Base-by-base conservation (phyloP, 2,329 filamentous ascomycete genomes). In the Colletotrichum incanum region DNA sequence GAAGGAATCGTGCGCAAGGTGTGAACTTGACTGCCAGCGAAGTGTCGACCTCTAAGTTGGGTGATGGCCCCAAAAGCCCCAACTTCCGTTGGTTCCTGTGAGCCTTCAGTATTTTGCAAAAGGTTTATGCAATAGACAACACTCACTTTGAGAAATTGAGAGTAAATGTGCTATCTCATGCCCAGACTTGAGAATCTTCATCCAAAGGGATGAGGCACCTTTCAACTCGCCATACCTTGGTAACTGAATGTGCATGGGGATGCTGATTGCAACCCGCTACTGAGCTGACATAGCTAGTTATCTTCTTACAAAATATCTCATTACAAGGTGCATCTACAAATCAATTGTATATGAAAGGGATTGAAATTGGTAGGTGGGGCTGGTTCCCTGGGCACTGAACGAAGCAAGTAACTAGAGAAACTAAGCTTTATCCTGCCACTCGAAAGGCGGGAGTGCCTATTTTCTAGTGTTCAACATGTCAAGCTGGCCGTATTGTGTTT, bases 1-100 rank as follows among this genome's bases (percentile, higher is more conserved):
- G 88, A 50, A 84, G 91, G 39, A 86, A 93, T 75, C 79, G 80
- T 5, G 82, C 79, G 41, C 86, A 87, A 76, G 91, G 91, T 0
- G 78, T 85, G 2, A 87, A 83, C 54, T 74, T 90, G 14, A 75
- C 78, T 20, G 78, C 81, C 0, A 76, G 79, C 26, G 86, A 89
- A 76, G 82, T 89, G 23, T 85, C 88, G 5, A 89, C 87, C 0
- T 83, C 86, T 66, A 77, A 83, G 56, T 76, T 90, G 73, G 79
- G 83, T 23, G 86, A 88, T 75, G 87, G 87, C 0, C 87, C 87
- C 0, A 79, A 76, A 14, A 81, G 79, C 16, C 78, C 80, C 4
- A 83, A 88, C 37, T 89, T 88, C 73, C 80, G 87, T 4, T 89
- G 87, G 87, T 88, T 88, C 75, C 75, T 83, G 59, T 84, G 39